Base-by-base conservation (phyloP, 2,329 filamentous ascomycete species). In the Fusarium sp. region DNA sequence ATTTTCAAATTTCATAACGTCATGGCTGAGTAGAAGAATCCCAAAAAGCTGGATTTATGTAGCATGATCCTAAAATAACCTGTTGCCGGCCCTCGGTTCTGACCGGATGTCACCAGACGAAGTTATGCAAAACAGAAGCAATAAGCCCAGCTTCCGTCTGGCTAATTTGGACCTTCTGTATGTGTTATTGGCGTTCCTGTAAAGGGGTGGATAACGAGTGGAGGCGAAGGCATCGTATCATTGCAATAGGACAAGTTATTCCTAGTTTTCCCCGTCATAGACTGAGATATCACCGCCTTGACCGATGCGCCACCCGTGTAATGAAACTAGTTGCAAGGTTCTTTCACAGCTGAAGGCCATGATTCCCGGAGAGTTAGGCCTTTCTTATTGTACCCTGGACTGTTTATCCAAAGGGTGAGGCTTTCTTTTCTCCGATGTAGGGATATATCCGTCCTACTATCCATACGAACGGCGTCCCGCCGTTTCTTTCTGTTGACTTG, bases 391-490 rank as follows among this genome's bases (percentile, higher is more conserved):
- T 12, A 51, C 33, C 47, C 34, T 15, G 23, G 47, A 31, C 8
- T 40, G 12, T 26, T 8, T 38, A 7, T 16, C 23, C 4, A 16
- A 51, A 36, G 11, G 4, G 23, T 13, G 8, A 38, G 15, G 26
- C 2, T 18, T 28, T 40, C 33, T 11, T 30, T 1, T 13, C 16
- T 37, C 23, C 4, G 30, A 28, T 46, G 20, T 40, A 45, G 54
- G 67, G 61, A 37, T 71, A 71, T 69, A 71, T 63, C 61, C 54
- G 38, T 28, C 62, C 47, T 31, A 34, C 33, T 45, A 4, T 66
- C 56, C 66, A 47, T 70, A 23, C 10, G 1, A 15, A 4, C 16
- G 16, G 30, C 13, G 34, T 51, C 11, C 47, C 8, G 26, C n/a
- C 10, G 12, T n/a, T 8, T 20, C 16, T 40, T 51, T n/a, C 9